Evolutionary conservation across 768 basidiomycete genomes (phyloP).

Genomic region (Coprinopsis cinerea): DNA sequence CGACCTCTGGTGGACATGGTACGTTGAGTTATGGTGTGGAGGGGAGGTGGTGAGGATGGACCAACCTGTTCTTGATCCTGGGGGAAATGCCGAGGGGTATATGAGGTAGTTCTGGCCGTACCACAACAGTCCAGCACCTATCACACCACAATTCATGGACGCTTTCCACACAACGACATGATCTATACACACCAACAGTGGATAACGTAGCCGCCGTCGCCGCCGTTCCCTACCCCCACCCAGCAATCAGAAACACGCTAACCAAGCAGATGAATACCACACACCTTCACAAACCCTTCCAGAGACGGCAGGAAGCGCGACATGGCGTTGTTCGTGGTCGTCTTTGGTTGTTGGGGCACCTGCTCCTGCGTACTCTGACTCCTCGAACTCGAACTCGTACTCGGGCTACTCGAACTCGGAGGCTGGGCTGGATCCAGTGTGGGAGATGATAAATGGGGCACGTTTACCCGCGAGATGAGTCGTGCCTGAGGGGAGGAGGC

Average conservation of each 20-base stretch:
- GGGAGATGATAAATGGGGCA: too few relatives aligned
- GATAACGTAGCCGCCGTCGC: constrained; percentile 54
- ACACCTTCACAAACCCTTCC: constrained; percentile 43
- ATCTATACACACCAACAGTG: constrained; percentile 41
- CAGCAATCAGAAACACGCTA: background rate
- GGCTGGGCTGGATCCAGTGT: too few relatives aligned
- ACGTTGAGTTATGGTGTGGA: background rate
- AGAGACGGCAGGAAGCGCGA: constrained; percentile 37
- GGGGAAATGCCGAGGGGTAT: constrained; percentile 78
- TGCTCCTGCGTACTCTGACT: too few relatives aligned
- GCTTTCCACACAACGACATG: constrained; percentile 2
- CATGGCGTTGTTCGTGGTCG: constrained; percentile 17
- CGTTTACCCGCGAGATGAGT: too few relatives aligned
- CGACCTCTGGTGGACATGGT: constrained; percentile 47
- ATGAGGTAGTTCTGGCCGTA: constrained; percentile 87
- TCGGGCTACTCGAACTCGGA: too few relatives aligned
- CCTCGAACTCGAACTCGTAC: too few relatives aligned
- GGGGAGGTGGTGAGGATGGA: background rate
- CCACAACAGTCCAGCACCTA: constrained; percentile 72
- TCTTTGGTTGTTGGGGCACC: background rate
- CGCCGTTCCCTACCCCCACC: constrained; percentile 37
- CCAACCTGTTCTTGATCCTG: constrained; percentile 73
- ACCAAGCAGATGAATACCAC: too few relatives aligned
- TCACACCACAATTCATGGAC: background rate
- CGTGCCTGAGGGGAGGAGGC: too few relatives aligned